Conservation (phyloP, 768 basidiomycete genomes). For the Pleurotus ostreatus region DNA sequence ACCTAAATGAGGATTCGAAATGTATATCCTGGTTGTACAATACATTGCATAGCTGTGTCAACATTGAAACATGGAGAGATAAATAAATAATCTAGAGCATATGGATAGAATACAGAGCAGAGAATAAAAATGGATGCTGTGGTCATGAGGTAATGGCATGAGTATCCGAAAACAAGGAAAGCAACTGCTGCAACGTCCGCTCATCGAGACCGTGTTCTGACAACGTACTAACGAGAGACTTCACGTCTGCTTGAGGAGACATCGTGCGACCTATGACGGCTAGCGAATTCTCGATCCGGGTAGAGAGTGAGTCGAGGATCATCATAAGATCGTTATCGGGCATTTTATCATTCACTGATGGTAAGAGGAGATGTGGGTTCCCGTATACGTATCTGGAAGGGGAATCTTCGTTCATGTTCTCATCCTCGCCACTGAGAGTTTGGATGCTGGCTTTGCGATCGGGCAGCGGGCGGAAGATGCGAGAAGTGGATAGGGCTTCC, state of each 20-base stretch:
- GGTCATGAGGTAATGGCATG: too few relatives aligned
- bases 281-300: conserved; percentile 74
- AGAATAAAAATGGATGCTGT: too few relatives aligned
- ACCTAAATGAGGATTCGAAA: too few relatives aligned
- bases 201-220: conserved; percentile 38
- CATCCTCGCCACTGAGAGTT: conserved; percentile 12
- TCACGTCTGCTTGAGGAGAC: conserved; percentile 18
- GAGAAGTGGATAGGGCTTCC: conserved; percentile 66
- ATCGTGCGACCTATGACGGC: conserved; percentile 28
- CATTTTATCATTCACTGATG: conserved; percentile 64
- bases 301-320: conserved; percentile 71
- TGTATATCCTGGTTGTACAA: too few relatives aligned
- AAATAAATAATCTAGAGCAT: too few relatives aligned
- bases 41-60: too few relatives aligned
- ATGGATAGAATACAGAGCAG: too few relatives aligned
- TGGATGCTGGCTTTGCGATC: conserved; percentile 44
- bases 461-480: conserved; percentile 49
- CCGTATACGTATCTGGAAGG: conserved; percentile 42
- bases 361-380: conserved; percentile 62
- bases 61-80: too few relatives aligned
- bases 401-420: conserved; percentile 22
- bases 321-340: conserved; percentile 69
- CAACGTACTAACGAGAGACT: conserved; percentile 31
- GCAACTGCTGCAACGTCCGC: conserved; percentile 42
- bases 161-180: conserved; percentile 14